Conservation (phyloP, 192 early-diverging fungal species). For the Coemansia sp. region DNA sequence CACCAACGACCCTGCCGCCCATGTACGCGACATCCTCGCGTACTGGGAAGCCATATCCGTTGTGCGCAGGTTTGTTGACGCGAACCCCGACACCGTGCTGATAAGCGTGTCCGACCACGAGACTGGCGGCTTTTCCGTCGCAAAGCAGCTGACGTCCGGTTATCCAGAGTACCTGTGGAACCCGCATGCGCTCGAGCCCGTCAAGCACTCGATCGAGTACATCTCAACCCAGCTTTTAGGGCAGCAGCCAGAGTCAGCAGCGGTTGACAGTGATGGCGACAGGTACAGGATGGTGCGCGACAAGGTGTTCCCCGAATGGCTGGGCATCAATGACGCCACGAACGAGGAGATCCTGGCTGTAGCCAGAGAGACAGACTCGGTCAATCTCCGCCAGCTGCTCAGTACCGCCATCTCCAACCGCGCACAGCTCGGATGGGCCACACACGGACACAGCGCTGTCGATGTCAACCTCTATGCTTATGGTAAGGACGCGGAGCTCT, state of each 20-base stretch:
- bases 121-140: constrained; percentile 91
- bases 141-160: constrained; percentile 61
- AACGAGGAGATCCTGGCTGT: constrained; percentile 61
- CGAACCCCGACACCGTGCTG: constrained; percentile 83
- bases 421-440: constrained; percentile 74
- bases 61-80: constrained; percentile 76
- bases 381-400: constrained; percentile 54
- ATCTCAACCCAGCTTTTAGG: constrained; percentile 47
- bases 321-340: constrained; percentile 72
- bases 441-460: constrained; percentile 91
- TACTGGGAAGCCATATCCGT: constrained; percentile 77
- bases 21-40: constrained; percentile 87
- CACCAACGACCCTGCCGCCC: constrained; percentile 88
- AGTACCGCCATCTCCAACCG: constrained; percentile 57
- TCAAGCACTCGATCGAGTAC: constrained; percentile 67
- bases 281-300: constrained; percentile 53
- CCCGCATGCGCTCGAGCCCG: constrained; percentile 70
- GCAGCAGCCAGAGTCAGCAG: constrained; percentile 3
- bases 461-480: constrained; percentile 95
- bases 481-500: constrained; percentile 59
- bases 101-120: constrained; percentile 95
- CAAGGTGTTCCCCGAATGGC: constrained; percentile 62
- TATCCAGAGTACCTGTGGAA: constrained; percentile 92
- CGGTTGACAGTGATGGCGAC: not conserved
- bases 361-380: constrained; percentile 25